Percentiles rank a stretch among this genome's conserved stretches.
These are phyloP conservation scores for Oidium heveae DNA, from an alignment of 2,329 filamentous ascomycete species.

Conservation along the genomic window DNA sequence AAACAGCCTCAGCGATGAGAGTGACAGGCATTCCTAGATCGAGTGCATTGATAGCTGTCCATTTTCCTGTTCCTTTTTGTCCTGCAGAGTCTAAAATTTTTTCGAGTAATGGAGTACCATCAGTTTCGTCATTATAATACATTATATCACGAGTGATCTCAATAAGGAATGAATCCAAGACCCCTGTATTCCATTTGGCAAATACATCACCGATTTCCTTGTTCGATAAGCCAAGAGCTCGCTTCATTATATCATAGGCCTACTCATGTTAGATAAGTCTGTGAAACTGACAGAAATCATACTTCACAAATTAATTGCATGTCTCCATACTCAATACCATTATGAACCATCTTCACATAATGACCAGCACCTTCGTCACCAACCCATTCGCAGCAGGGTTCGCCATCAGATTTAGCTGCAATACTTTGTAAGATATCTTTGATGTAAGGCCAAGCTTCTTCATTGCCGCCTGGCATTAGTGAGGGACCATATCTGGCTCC, in stretches of 20 bases:
- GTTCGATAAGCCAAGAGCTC: slow-evolving; percentile 63
- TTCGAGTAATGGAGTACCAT: slow-evolving; percentile 74
- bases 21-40: slow-evolving; percentile 98
- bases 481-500: slow-evolving; percentile 93
- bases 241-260: slow-evolving; percentile 99
- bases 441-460: slow-evolving; percentile 92
- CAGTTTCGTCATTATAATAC: slow-evolving; percentile 94
- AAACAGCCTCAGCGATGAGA: slow-evolving; percentile 89
- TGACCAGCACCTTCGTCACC: slow-evolving; percentile 98
- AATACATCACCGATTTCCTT: slow-evolving; percentile 95
- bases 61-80: slow-evolving; percentile 99
- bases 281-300: slow-evolving; percentile 13
- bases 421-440: slow-evolving; percentile 99
- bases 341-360: slow-evolving; percentile 99
- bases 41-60: slow-evolving; percentile 97
- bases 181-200: slow-evolving; percentile 92
- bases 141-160: slow-evolving; percentile 98
- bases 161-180: slow-evolving; percentile 95
- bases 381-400: slow-evolving; percentile 98
- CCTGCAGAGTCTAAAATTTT: slow-evolving; percentile 98
- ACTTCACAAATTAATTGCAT: slow-evolving; percentile 99
- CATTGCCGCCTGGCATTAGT: slow-evolving; percentile 96
- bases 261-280: slow-evolving; percentile 16
- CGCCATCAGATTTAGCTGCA: slow-evolving; percentile 86
- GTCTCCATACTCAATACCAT: slow-evolving; percentile 99